Base-by-base conservation (phyloP, 2,329 filamentous ascomycete species). In the Teratosphaeriaceae sp. region DNA sequence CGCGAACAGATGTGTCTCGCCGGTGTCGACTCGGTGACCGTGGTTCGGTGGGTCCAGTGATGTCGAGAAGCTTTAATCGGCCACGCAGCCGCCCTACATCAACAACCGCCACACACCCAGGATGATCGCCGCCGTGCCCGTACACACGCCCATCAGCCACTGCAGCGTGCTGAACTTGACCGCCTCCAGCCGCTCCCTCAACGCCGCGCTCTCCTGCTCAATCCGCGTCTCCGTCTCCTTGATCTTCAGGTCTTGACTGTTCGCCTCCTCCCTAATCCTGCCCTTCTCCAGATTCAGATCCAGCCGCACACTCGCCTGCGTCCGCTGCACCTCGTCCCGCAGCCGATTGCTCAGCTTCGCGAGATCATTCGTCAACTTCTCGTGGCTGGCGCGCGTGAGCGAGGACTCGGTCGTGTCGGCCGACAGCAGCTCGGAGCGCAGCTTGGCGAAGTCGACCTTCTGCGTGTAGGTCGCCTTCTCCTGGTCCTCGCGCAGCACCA, bases 171-270 rank as follows among this genome's bases (percentile, higher is more conserved):
- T 88, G 68, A 97, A 97, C 74, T 98, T 98, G 65, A 98, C 92
- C 54, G 88, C 85, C 70, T 98, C 92, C 37, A 98, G 75, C 69
- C 94, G 84, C 72, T 97, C 92, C 53, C 88, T 75, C 61, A 98
- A 65, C 23, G 85, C 84, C 30, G 90, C 90, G 42, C 92, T 88
- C 72, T 97, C 92, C 69, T 97, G 90, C 72, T 98, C 92, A 59
- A 98, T 97, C 68, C 94, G 83, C 45, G 89, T 95, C 71, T 98
- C 92, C 11, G 92, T 97, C 76, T 98, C 92, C 72, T 95, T 96
- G 59, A 98, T 88, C 72, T 95, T 94, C 67, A 98, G 80, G 67
- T 98, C 92, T 70, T 97, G 92, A 45, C 85, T 84, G 53, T 95
- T 94, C 15, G 89, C 88, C 72, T 98, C 92, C 68, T 98, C 92